phyloP scores from a whole-genome alignment of 2,329 filamentous ascomycete genomes.

The Whalleya microplaca region DNA sequence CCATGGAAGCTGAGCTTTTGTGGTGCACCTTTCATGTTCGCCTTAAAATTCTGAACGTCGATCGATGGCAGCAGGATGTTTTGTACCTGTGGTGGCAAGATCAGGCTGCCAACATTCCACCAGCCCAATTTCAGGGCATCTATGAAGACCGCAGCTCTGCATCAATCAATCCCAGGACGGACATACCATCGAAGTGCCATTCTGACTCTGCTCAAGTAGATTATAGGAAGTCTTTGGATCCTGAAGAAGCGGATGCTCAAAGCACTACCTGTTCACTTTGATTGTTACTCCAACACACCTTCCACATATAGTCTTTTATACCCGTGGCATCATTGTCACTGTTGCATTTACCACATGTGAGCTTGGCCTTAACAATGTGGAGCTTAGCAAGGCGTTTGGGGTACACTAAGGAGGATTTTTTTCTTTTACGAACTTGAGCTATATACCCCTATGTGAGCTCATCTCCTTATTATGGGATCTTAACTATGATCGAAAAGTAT shows the following conservation, averaged over 20 bases:
- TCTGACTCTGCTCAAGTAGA: slow-evolving; percentile 31
- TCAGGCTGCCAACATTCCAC: slow-evolving; percentile 30
- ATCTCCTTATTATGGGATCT: slow-evolving; percentile 14
- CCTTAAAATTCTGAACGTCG: slow-evolving; percentile 39
- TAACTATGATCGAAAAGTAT: slow-evolving; percentile 9
- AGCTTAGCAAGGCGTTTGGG: slow-evolving; percentile 4
- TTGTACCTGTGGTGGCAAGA: slow-evolving; percentile 47
- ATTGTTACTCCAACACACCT: neutral
- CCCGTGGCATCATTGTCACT: slow-evolving; percentile 10
- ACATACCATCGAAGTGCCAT: slow-evolving; percentile 18
- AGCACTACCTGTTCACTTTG: neutral
- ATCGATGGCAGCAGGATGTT: slow-evolving; percentile 48
- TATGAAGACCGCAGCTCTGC: slow-evolving; percentile 26
- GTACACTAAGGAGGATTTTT: slow-evolving; percentile 17
- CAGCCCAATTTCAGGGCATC: slow-evolving; percentile 16
- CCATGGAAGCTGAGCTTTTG: slow-evolving; percentile 49
- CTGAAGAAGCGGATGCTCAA: slow-evolving; percentile 25
- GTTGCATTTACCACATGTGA: slow-evolving; percentile 4
- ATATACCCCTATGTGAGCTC: slow-evolving; percentile 24
- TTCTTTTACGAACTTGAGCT: slow-evolving; percentile 17
- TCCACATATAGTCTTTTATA: slow-evolving; percentile 8
- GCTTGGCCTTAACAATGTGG: slow-evolving; percentile 6
- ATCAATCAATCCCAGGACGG: slow-evolving; percentile 18
- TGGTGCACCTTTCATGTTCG: slow-evolving; percentile 41
- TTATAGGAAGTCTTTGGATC: slow-evolving; percentile 24